Evolutionary conservation across 2,329 filamentous ascomycete species (phyloP).

Genomic region (Cadophora luteo-olivacea): DNA sequence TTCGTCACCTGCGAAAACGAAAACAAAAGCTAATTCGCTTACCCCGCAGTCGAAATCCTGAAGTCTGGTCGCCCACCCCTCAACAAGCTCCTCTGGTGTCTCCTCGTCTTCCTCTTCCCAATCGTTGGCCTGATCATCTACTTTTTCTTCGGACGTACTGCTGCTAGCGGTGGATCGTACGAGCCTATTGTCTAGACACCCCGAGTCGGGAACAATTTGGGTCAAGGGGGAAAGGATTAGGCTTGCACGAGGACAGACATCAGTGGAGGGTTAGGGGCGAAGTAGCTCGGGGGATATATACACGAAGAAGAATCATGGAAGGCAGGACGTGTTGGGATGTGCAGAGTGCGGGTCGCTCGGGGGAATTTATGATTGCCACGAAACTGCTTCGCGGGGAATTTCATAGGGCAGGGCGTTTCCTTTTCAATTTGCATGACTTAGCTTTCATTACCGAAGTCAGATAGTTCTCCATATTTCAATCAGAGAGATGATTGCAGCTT

Average conservation of each 20-base stretch:
- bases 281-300: background rate
- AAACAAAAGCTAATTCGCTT: constrained; percentile 21
- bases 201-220: background rate
- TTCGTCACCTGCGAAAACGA: background rate
- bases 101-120: constrained; percentile 70
- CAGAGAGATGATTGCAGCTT: no score
- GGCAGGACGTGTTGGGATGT: background rate
- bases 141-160: constrained; percentile 68
- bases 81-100: constrained; percentile 66
- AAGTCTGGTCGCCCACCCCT: constrained; percentile 65
- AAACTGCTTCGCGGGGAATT: background rate
- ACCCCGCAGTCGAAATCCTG: constrained; percentile 62
- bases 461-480: no score
- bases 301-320: background rate
- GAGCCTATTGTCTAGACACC: constrained; percentile 48
- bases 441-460: background rate
- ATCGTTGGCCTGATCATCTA: constrained; percentile 67
- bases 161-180: constrained; percentile 60
- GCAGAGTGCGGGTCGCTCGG: background rate
- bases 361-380: background rate
- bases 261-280: no score
- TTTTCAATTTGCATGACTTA: background rate
- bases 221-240: background rate
- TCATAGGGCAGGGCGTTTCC: background rate
- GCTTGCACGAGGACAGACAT: background rate